Conservation (phyloP, 345 rosid genomes). For the Hirschfeldia incana region DNA sequence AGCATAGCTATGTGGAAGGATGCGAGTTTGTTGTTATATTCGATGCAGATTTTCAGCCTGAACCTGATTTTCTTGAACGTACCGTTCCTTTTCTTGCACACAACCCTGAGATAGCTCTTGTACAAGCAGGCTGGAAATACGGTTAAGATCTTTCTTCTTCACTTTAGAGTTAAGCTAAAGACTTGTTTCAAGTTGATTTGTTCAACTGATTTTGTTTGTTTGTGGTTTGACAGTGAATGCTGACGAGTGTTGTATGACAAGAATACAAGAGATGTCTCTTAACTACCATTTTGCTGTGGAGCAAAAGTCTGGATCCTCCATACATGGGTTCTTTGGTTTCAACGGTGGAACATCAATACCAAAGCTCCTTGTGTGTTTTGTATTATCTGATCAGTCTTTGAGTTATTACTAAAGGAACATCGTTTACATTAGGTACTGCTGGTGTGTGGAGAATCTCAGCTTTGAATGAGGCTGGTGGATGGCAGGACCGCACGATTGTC, state of each 20-base stretch:
- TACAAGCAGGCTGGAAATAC: constrained; percentile 92
- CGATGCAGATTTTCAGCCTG: constrained; percentile 90
- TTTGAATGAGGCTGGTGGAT: constrained; percentile 77
- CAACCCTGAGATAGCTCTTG: constrained; percentile 73
- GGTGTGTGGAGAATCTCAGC: constrained; percentile 93
- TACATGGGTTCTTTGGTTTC: constrained; percentile 39
- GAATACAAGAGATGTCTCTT: constrained; percentile 46
- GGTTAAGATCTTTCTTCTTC: constrained; percentile 47
- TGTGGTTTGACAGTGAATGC: constrained; percentile 28
- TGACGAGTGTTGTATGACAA: constrained; percentile 39
- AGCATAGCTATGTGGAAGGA: constrained; percentile 62
- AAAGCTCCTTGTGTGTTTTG: constrained; percentile 14
- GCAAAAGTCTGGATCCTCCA: constrained; percentile 40
- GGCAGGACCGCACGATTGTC: constrained; percentile 91
- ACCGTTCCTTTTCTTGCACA: constrained; percentile 67
- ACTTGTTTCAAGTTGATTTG: background rate
- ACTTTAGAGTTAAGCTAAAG: constrained; percentile 3
- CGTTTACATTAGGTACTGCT: constrained; percentile 66
- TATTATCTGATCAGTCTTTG: background rate
- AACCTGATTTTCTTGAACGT: constrained; percentile 74
- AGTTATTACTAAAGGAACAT: background rate
- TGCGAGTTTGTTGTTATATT: constrained; percentile 83
- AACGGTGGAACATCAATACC: constrained; percentile 27
- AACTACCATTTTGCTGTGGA: constrained; percentile 43
- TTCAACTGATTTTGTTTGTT: background rate